Evolutionary conservation across 129 eudicot species (phyloP), one percentile per base, ranked within the genome.

Genomic region (Sambucus nigra): DNA sequence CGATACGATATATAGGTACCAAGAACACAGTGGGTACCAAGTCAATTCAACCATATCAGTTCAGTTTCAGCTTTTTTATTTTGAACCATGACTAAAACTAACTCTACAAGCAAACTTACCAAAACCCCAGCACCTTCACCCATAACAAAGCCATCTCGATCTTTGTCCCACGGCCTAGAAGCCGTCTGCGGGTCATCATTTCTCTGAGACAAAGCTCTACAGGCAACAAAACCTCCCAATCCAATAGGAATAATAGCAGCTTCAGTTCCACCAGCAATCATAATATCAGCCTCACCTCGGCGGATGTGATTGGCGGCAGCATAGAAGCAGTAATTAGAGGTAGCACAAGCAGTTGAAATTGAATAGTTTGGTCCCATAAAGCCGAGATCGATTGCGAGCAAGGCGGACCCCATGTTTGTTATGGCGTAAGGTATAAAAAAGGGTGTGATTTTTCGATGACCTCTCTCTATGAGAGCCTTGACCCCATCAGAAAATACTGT

Each of bases 241-340:
- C 96, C 96, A 65, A 92, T 80, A 25, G 99, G 99, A 58, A 79
- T 73, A 53, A 92, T 80, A 19, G 94, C 92, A 59, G 99, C 96
- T 78, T 92, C 99, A 6, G 99, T 80, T 39, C 99, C 99, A 52
- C 99, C 99, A 65, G 96, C 94, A 69, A 92, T 28, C 99, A 92
- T 92, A 75, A 92, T n/a, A 64, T 92, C 99, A 56, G 99, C 99
- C 67, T 92, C 99, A 46, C 99, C 96, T 23, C 96, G 74, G 22
- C 99, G 84, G 25, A 92, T 92, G 61, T 92, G 99, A 70, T 92
- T 92, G 47, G 99, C 99, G 58, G 99, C 99, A 45, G 99, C 94
- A 50, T 86, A 82, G 59, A 92, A 86, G 69, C 96, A 92, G 59
- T 82, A 92, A 71, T 92, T 92, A 25, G 99, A 92, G 58, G 99